Percentiles rank a stretch among this genome's conserved stretches.
Conservation (phyloP, 495 filamentous ascomycete species). For the Aspergillus biplanus region DNA sequence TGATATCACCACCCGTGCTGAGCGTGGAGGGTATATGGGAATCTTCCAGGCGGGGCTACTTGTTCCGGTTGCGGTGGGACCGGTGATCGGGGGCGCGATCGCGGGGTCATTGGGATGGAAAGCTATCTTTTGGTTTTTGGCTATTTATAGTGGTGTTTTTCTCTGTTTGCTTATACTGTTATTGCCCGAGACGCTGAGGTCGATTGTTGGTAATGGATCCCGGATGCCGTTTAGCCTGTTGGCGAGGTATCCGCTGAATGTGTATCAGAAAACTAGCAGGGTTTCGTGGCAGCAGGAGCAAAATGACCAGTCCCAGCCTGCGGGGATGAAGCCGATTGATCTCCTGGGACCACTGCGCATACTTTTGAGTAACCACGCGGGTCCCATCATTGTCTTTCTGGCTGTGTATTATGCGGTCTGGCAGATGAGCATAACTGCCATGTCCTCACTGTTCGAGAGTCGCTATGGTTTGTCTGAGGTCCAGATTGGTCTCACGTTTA, state of each 20-base stretch:
- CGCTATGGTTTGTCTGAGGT: constrained; percentile 48
- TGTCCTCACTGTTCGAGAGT: constrained; percentile 52
- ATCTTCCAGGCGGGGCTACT: constrained; percentile 55
- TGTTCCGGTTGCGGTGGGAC: constrained; percentile 53
- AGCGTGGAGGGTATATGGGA: constrained; percentile 60
- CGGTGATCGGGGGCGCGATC: constrained; percentile 58
- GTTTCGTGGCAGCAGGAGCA: not conserved
- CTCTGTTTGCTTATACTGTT: constrained; percentile 43
- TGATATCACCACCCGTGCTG: constrained; percentile 55
- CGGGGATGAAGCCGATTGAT: constrained; percentile 32
- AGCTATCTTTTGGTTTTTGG: constrained; percentile 61
- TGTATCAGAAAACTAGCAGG: not conserved
- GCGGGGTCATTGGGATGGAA: constrained; percentile 57
- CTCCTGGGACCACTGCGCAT: constrained; percentile 50
- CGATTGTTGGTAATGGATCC: constrained; percentile 55
- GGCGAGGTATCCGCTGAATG: not conserved
- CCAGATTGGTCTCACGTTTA: constrained; percentile 54
- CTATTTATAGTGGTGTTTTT: constrained; percentile 51
- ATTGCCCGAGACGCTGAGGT: constrained; percentile 59
- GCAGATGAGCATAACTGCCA: constrained; percentile 60
- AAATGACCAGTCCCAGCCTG: not conserved
- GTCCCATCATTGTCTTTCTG: constrained; percentile 53
- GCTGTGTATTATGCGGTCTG: constrained; percentile 57
- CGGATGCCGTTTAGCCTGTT: constrained; percentile 13
- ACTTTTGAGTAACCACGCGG: constrained; percentile 44